A percentile compares a stretch with the other conserved stretches of the same genome.
Evolutionary conservation across 441 rosid genomes (phyloP).

Genomic region (Corymbia citriodora): DNA sequence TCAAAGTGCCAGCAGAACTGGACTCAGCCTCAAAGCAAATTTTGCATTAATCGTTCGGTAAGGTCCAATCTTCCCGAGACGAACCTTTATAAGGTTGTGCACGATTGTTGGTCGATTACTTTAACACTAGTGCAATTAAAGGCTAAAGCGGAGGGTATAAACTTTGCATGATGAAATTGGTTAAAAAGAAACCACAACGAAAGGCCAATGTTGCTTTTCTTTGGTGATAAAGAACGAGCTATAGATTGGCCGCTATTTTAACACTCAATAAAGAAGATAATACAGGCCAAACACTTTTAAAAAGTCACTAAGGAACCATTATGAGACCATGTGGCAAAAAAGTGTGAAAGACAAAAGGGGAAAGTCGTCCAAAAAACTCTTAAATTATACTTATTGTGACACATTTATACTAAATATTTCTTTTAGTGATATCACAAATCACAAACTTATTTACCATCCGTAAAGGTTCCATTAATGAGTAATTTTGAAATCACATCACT

Average conservation of each 20-base stretch:
- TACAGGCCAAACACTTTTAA: neutral
- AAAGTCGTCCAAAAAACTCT: neutral
- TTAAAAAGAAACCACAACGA: neutral
- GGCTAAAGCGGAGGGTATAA: neutral
- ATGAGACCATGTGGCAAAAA: neutral
- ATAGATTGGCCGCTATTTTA: neutral
- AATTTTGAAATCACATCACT: accelerated
- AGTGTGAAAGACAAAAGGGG: neutral
- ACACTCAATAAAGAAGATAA: neutral
- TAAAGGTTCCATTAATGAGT: neutral
- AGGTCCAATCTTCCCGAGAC: neutral
- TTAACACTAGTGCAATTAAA: neutral
- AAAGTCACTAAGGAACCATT: neutral
- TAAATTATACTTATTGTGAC: neutral
- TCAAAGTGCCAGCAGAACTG: neutral
- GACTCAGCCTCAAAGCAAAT: neutral
- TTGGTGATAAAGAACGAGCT: neutral
- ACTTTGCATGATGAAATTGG: neutral
- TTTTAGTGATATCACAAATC: neutral
- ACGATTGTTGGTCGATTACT: neutral
- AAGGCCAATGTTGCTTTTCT: neutral
- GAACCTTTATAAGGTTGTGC: neutral
- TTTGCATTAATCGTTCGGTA: neutral
- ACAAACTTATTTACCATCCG: neutral
- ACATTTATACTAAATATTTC: neutral